Evolutionary conservation across 768 basidiomycete species (phyloP).

Genomic region (Chalciporus sphaerocephalus): DNA sequence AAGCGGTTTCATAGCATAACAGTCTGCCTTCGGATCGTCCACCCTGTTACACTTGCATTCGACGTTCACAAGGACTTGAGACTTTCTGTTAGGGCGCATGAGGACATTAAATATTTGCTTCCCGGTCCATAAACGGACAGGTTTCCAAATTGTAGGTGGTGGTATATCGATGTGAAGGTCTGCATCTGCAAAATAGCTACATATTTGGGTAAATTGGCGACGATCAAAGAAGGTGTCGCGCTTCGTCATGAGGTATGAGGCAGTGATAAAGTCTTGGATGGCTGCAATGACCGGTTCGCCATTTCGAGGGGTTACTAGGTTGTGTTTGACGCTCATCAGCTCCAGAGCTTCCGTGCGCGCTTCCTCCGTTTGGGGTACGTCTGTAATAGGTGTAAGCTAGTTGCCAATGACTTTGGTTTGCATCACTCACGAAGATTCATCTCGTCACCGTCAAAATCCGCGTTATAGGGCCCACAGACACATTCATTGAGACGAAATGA

Average conservation of each 20-base stretch:
- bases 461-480: slow-evolving; percentile 98
- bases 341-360: slow-evolving; percentile 94
- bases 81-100: slow-evolving; percentile 87
- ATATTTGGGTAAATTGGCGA: slow-evolving; percentile 93
- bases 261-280: slow-evolving; percentile 99
- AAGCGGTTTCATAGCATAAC: slow-evolving; percentile 60
- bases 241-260: slow-evolving; percentile 90
- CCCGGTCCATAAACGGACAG: slow-evolving; percentile 91
- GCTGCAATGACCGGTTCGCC: slow-evolving; percentile 99
- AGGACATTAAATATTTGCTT: slow-evolving; percentile 98
- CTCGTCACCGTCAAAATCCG: slow-evolving; percentile 99
- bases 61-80: slow-evolving; percentile 85
- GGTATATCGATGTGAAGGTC: slow-evolving; percentile 92
- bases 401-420: not conserved
- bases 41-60: slow-evolving; percentile 93
- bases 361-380: slow-evolving; percentile 98
- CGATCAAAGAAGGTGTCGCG: slow-evolving; percentile 93
- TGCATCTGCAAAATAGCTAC: slow-evolving; percentile 90
- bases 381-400: slow-evolving; percentile 36
- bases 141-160: slow-evolving; percentile 92
- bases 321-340: slow-evolving; percentile 95
- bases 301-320: slow-evolving; percentile 95
- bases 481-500: slow-evolving; percentile 98
- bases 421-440: slow-evolving; percentile 90
- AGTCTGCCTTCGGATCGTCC: slow-evolving; percentile 66